Evolutionary conservation across 768 basidiomycete genomes (phyloP), one percentile per base, ranked within the genome.

Genomic region (Cyclocybe aegerita): DNA sequence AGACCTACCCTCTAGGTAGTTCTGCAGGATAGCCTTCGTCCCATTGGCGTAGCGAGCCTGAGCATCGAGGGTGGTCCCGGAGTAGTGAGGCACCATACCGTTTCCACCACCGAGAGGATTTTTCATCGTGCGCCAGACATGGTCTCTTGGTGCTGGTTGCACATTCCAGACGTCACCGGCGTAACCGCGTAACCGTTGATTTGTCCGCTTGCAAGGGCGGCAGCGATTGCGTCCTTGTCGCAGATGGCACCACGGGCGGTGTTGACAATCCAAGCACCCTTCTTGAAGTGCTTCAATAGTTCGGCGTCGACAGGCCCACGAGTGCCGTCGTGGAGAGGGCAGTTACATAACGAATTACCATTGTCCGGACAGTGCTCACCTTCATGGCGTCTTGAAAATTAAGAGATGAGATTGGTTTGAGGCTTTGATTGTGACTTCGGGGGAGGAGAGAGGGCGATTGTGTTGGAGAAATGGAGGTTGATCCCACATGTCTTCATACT

Each of bases 231-330:
- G 54, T 92, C 83, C 57, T 83, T 83, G 70, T 91, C 85, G 65
- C 89, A 91, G 61, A 96, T 93, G 37, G 93, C 93, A 39, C 93
- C 93, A 58, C 92, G 90, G 45, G 91, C 90, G 29, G 91, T 93
- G 80, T 96, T 96, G 63, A 96, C 86, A 60, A 95, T 82, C 88
- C 88, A 93, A 11, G 92, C 81, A 43, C 91, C 93, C 67, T 88
- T 86, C 79, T 96, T 96, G 80, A 95, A 88, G 72, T 90, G 87
- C 67, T 80, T 79, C 59, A 95, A 75, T 36, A 92, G 83, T 33
- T 93, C 90, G 36, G 79, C 77, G 73, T 93, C 89, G 63, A 94
- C 76, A 39, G 94, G 80, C 16, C 87, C 88, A 39, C 75, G 75
- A 36, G 93, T 93, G 17, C 83, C 84, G 64, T 93, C 91, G 74